Base-by-base conservation (phyloP, 495 filamentous ascomycete species). In the Aspergillus egyptiacus region DNA sequence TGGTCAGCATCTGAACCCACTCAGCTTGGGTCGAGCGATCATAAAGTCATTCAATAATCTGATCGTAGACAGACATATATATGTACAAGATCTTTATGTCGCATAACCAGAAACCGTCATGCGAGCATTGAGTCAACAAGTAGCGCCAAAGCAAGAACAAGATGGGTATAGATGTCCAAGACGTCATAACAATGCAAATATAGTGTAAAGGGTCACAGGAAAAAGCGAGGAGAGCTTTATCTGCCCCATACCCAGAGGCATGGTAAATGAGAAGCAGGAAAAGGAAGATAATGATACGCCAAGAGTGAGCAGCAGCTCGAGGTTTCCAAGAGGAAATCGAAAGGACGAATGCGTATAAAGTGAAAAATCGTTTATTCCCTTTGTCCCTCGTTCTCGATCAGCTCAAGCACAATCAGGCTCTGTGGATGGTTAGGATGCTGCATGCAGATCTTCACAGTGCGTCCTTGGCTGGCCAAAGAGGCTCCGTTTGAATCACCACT, bases 321-420 rank as follows among this genome's bases (percentile, higher is more conserved):
- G 33, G 2, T 13, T 2, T 10, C 20, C 9, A 13, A 31, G 7
- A 28, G n/a, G 13, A 15, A 27, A 27, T 8, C 5, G 15, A 9
- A 17, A 42, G 30, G 13, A n/a, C 3, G 32, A 44, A 33, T 9
- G 10, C 20, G 7, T 6, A 31, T 17, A 30, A 30, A 19, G 20
- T 17, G 19, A 34, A 24, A 17, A 15, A 24, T 14, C 13, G n/a
- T 8, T 57, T 50, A 75, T 46, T 96, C 91, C 64, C 80, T 84
- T 64, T 90, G 85, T n/a, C 88, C 90, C 61, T 95, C 89, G 65
- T 98, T 98, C 53, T 96, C 76, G 58, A 96, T 65, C 77, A 98
- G 76, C 67, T 97, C 94, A 53, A 97, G 67, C 45, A 97, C 83
- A 53, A 98, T 79, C 70, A 95, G 89, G 51, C 78, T 82, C 18